Conservation (phyloP, 106 monocot genomes). For the Ottelia alismoides region DNA sequence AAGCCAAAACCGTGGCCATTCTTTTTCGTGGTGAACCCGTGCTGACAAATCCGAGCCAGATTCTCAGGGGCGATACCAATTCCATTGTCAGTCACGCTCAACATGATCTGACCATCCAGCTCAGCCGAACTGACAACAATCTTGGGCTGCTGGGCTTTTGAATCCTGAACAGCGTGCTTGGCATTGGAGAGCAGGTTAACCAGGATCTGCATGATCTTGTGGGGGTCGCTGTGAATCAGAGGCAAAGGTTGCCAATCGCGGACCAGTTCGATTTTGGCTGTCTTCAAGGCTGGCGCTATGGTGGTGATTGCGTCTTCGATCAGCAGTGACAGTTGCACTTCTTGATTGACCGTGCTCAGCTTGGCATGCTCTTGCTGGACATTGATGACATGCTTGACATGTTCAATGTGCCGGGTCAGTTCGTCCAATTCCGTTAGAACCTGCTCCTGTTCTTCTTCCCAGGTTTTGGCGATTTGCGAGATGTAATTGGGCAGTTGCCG, state of each 20-base stretch:
- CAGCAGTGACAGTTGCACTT: neutral
- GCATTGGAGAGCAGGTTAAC: neutral
- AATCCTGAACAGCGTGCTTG: neutral
- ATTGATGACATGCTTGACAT: neutral
- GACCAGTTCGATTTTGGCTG: neutral
- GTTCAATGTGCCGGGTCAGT: neutral
- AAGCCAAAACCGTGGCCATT: neutral
- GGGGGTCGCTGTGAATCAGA: neutral
- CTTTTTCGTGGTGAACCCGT: neutral
- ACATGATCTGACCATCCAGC: neutral
- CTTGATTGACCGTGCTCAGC: neutral
- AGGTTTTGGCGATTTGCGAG: neutral
- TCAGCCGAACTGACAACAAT: neutral
- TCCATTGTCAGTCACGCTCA: neutral
- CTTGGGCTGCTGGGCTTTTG: neutral
- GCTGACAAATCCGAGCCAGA: neutral
- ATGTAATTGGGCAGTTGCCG: neutral
- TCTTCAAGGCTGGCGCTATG: neutral
- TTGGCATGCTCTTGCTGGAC: neutral
- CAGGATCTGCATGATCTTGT: neutral
- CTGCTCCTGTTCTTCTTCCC: neutral
- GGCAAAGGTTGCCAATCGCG: neutral
- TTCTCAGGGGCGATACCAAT: neutral
- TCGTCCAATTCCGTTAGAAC: neutral
- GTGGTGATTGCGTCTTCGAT: neutral